Evolutionary conservation across 1,284 basidiomycete genomes (phyloP).

Genomic region (Tremellales sp.): DNA sequence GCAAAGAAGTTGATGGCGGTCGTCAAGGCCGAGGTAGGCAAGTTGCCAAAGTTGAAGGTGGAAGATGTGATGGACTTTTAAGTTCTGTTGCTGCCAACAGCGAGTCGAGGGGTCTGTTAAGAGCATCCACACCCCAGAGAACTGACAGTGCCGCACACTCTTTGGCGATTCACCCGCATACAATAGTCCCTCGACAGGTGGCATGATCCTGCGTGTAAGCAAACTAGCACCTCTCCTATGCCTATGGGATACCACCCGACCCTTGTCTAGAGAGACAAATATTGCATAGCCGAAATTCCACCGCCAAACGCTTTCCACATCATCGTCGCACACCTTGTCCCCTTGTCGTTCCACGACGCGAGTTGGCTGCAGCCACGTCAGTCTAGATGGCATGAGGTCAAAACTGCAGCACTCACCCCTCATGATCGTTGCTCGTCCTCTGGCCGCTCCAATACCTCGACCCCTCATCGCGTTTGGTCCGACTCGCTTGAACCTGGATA

Average conservation of each 20-base stretch:
- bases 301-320: background rate
- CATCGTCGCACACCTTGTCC: constrained; percentile 49
- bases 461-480: constrained; percentile 98
- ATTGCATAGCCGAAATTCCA: background rate
- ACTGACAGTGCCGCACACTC: too few relatives aligned
- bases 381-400: constrained; percentile 1
- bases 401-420: constrained; percentile 32
- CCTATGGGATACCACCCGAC: too few relatives aligned
- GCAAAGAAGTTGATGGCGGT: constrained; percentile 35
- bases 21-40: constrained; percentile 25
- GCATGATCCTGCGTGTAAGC: too few relatives aligned
- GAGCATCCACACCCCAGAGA: too few relatives aligned
- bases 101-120: too few relatives aligned
- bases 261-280: background rate
- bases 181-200: too few relatives aligned
- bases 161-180: too few relatives aligned
- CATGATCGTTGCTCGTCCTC: constrained; percentile 50
- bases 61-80: constrained; percentile 31
- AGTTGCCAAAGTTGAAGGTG: constrained; percentile 1
- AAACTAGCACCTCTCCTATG: too few relatives aligned
- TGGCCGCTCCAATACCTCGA: constrained; percentile 87
- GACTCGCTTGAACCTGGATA: constrained; percentile 89
- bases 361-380: constrained; percentile 36
- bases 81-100: too few relatives aligned
- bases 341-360: constrained; percentile 44